Base-by-base conservation (phyloP, 768 basidiomycete genomes). In the Phanerodontia chrysosporium region DNA sequence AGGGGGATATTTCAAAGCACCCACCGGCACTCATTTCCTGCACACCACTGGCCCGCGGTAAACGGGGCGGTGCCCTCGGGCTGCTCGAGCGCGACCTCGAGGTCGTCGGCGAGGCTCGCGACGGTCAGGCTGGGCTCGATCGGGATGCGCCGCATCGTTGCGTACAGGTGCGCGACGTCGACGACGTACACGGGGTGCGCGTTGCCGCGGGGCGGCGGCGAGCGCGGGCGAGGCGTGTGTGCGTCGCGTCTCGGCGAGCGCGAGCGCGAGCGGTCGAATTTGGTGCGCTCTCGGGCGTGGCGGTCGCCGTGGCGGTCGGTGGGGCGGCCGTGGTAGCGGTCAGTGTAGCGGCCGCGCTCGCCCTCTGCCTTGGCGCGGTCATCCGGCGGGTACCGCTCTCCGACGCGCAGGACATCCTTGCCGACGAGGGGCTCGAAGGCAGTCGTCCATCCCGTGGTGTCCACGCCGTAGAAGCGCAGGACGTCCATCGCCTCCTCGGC, bases 391-490 rank as follows among this genome's bases (percentile, higher is more conserved):
- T 32, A 22, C 29, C 29, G 16, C 29, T 30, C 49, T 6, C 49
- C 18, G 29, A 51, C 5, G 1, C 16, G 8, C 1, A 51, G 29
- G 13, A 35, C 9, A 21, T 21, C 29, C n/a, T 32, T 39, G 36
- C 58, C 62, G 16, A 62, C 29, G 42, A 62, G 51, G 2, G 58
- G 53, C 29, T 58, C 55, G 25, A 84, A 67, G 2, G 79, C 79
- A 10, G 67, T 69, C 1, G 71, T 66, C 77, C 79, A 85, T 1
- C 49, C 45, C n/a, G 69, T 68, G 8, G 70, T 70, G 36, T 82
- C 72, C 18, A 84, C 67, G 12, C 76, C 78, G 13, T 78, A 70
- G 29, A 73, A 75, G 18, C 62, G 62, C 7, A 85, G 70, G 10
- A 76, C 68, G n/a, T 71, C 71, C 6, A 69, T 63, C 0, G 79